A percentile compares a stretch with the other conserved stretches of the same genome.
Conservation (phyloP, 106 monocot species). For the Dioscorea alata region DNA sequence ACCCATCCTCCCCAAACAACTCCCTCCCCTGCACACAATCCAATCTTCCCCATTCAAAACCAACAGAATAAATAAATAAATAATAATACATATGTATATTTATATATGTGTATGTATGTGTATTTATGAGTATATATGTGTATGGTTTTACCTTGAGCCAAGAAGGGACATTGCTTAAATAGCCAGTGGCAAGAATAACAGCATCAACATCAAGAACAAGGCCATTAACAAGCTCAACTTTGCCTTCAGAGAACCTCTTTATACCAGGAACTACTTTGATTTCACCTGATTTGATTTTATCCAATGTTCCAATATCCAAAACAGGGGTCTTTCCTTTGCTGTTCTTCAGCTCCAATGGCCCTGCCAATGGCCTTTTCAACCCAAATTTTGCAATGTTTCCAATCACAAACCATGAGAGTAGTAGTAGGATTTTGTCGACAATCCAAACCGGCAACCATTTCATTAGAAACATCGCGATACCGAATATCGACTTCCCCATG, state of each 20-base stretch:
- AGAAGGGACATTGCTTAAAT: not conserved
- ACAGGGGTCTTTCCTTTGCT: slow-evolving; percentile 54
- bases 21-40: slow-evolving; percentile 32
- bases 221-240: not conserved
- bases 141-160: not conserved
- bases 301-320: slow-evolving; percentile 42
- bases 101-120: no score
- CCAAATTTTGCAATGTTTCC: slow-evolving; percentile 39
- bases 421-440: slow-evolving; percentile 30
- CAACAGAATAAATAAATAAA: no score
- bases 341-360: slow-evolving; percentile 44
- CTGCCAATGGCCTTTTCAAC: slow-evolving; percentile 27
- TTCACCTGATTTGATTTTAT: slow-evolving; percentile 51
- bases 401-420: slow-evolving; percentile 25
- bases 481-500: slow-evolving; percentile 41
- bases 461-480: slow-evolving; percentile 14
- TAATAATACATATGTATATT: no score
- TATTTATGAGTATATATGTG: no score
- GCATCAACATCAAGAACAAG: not conserved
- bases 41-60: no score
- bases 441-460: slow-evolving; percentile 29
- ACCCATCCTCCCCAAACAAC: slow-evolving; percentile 53
- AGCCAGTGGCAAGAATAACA: not conserved
- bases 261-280: slow-evolving; percentile 38
- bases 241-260: slow-evolving; percentile 7